Evolutionary conservation across 2,329 filamentous ascomycete genomes (phyloP), one percentile per base, ranked within the genome.

Genomic region (Fonsecaea nubica): DNA sequence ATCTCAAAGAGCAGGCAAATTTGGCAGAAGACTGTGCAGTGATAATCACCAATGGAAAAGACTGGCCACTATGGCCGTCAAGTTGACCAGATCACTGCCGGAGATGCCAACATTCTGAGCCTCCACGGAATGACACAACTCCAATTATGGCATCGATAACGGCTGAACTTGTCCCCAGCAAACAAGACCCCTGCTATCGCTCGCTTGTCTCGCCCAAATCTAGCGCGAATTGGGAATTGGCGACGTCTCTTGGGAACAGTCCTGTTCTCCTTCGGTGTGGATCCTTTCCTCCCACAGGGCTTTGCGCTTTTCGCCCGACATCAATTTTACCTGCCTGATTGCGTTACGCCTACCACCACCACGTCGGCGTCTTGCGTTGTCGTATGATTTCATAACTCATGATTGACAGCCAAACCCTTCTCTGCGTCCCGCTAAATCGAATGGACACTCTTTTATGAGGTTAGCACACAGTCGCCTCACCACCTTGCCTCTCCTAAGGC

Each of bases 321-420:
- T 35, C 57, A 50, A 32, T 56, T 62, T 56, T 33, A 64, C 62
- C 62, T 64, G 56, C 62, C 62, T 48, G 21, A 59, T 60, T 33
- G 55, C 55, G 62, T 64, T 64, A 64, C 45, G 38, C 57, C 42
- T 7, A 59, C 57, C 25, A 50, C 30, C 15, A 50, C 18, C 35
- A 25, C 57, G 25, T 30, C 25, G 35, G 38, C 9, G 38, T 48
- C 33, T 61, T 50, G 42, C 12, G 33, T 6, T 58, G 52, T 61
- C 13, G 57, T 57, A 61, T 65, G 58, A 61, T 65, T 61, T 61
- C 63, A 65, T 61, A 36, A 42, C 57, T 33, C 38, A 32, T 33
- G 57, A 59, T 50, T 42, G 40, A 13, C 57, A 59, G 38, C 25
- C 30, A 48, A 48, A 21, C 40, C 10, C 32, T 50, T 4, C 42